These are phyloP conservation scores for Verticillium tricorpus DNA, from an alignment of 2,329 filamentous ascomycete genomes.

Conservation along the genomic window DNA sequence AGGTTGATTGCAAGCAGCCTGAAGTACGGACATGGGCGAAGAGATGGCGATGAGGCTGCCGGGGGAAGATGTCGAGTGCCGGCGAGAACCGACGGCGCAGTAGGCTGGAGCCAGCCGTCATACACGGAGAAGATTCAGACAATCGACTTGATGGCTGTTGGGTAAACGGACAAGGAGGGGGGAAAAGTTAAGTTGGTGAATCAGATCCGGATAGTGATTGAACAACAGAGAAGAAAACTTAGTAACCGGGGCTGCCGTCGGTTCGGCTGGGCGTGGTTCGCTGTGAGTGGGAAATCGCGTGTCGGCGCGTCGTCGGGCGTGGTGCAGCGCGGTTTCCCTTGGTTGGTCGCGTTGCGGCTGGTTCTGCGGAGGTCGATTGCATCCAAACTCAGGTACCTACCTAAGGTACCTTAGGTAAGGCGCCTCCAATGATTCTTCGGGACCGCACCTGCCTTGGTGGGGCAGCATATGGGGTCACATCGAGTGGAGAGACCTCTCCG, in stretches of 20 bases:
- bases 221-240: neutral
- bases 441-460: too few species aligned
- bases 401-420: too few species aligned
- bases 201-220: neutral
- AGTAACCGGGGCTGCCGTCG: neutral
- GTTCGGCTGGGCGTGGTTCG: neutral
- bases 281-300: neutral
- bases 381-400: too few species aligned
- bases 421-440: too few species aligned
- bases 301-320: neutral
- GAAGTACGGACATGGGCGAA: neutral
- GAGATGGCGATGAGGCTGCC: neutral
- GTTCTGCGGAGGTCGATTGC: too few species aligned
- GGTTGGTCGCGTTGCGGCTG: too few species aligned
- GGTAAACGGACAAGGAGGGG: neutral
- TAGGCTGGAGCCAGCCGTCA: constrained; percentile 1
- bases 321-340: neutral
- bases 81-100: neutral
- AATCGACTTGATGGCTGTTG: neutral
- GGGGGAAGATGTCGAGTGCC: neutral
- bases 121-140: neutral
- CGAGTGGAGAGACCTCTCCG: too few species aligned
- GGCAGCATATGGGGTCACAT: too few species aligned
- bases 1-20: neutral
- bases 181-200: neutral